A percentile compares a stretch with the other conserved stretches of the same genome.
Conservation (phyloP, 2,329 filamentous ascomycete species). For the Blastomyces emzantsi region DNA sequence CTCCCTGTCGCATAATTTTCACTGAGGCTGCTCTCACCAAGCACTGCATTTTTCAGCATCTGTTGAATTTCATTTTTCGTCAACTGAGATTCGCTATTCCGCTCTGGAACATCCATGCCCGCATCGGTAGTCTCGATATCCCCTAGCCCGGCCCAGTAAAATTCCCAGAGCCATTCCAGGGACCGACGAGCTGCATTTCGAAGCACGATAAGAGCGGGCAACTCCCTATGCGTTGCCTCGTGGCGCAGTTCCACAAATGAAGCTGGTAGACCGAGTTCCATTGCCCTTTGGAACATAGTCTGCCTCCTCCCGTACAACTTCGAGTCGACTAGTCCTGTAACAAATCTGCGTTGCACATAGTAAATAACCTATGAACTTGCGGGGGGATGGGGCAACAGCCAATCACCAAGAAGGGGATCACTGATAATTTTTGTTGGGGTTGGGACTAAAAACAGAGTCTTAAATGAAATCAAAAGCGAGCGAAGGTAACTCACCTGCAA, state of each 20-base stretch:
- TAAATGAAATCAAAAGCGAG: not conserved
- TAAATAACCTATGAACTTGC: not conserved
- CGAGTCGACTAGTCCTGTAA: constrained; percentile 38
- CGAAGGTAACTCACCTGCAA: constrained; percentile 33
- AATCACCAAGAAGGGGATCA: not conserved
- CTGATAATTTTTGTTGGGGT: not conserved
- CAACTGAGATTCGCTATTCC: constrained; percentile 1
- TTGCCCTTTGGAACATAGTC: constrained; percentile 39
- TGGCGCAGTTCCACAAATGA: constrained; percentile 85
- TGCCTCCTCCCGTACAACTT: constrained; percentile 34
- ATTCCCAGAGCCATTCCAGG: constrained; percentile 77
- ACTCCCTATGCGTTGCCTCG: constrained; percentile 79
- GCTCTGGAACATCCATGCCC: constrained; percentile 7
- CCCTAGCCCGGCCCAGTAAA: constrained; percentile 63
- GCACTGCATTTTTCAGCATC: constrained; percentile 6
- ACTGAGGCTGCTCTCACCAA: not conserved
- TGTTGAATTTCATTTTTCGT: constrained; percentile 7
- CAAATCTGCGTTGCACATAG: constrained; percentile 27
- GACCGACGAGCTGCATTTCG: constrained; percentile 60
- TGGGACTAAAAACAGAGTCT: constrained; percentile 2
- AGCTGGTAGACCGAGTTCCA: constrained; percentile 40
- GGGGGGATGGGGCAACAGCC: not conserved
- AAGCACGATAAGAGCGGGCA: constrained; percentile 66
- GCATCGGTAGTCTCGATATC: constrained; percentile 15
- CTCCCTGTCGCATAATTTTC: constrained; percentile 1